A percentile compares a stretch with the other conserved stretches of the same genome.
Evolutionary conservation across 1,284 basidiomycete species (phyloP).

Genomic region (Cutaneotrichosporon cyanovorans): DNA sequence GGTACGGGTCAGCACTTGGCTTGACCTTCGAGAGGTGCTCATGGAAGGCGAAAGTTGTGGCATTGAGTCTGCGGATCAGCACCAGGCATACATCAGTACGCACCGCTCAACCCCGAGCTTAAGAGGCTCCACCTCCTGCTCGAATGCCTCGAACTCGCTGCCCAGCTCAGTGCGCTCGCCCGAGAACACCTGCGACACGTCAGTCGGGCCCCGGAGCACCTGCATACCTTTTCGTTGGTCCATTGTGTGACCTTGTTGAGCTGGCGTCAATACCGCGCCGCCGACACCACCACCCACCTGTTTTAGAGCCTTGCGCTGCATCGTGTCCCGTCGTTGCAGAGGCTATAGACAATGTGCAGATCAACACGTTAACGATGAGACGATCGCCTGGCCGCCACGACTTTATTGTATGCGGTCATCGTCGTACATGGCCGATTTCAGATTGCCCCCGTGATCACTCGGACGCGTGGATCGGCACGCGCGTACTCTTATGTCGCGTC

Average conservation of each 20-base stretch:
- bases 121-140: constrained; percentile 61
- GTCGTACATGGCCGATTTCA: neutral
- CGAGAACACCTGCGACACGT: constrained; percentile 53
- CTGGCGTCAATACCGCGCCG: constrained; percentile 13
- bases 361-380: too few species aligned
- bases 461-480: too few species aligned
- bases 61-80: constrained; percentile 31
- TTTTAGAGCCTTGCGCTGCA: constrained; percentile 44
- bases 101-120: constrained; percentile 59
- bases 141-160: constrained; percentile 59
- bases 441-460: neutral
- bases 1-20: constrained; percentile 40
- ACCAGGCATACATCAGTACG: constrained; percentile 23
- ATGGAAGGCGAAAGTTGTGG: constrained; percentile 40
- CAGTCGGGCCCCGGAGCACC: neutral
- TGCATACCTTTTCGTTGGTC: constrained; percentile 40
- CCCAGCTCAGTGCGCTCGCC: constrained; percentile 57
- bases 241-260: constrained; percentile 44
- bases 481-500: too few species aligned
- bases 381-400: neutral
- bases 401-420: neutral
- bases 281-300: constrained; percentile 24
- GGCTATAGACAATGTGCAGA: neutral
- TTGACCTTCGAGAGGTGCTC: constrained; percentile 38
- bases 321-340: constrained; percentile 10